Evolutionary conservation across 176 grass and related monocot species (phyloP), one percentile per base, ranked within the genome.

Genomic region (Urochloa ruziziensis): DNA sequence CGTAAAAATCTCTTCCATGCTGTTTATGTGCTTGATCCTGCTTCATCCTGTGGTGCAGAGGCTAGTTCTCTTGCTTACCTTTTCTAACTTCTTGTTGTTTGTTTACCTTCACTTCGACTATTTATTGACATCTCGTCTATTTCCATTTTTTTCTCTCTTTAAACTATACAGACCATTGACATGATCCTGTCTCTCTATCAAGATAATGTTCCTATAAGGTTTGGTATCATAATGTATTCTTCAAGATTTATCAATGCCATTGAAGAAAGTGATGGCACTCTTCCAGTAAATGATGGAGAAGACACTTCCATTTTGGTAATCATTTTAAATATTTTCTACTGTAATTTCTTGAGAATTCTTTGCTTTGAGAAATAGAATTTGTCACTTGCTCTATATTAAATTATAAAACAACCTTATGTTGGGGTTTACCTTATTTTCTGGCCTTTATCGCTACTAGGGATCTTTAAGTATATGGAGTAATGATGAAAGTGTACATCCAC

Each of bases 1-100:
- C 89, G 93, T 42, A 98, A 98, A 94, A 98, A 98, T 88, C 59
- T 98, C 17, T 98, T 98, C 84, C 89, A 95, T 70, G 89, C 93
- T 82, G 89, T 98, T 78, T 98, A 98, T 95, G 91, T 98, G 62
- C 68, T 98, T 25, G 91, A 98, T 91, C 96, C 96, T 88, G 84
- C 93, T 72, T 93, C 93, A 68, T 67, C 73, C 30, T 95, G 92
- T 70, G 96, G 93, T 15, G 82, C 87, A 82, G 85, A 98, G 91
- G 96, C 69, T 94, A 94, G 87, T 82, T 37, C 62, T n/a, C 53
- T 81, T 62, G 17, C 40, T 78, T 76, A 64, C n/a, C 37, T 73
- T 73, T 82, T 46, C 37, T 33, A 76, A 40, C 35, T 56, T 79
- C 43, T 75, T 89, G 36, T 46, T 48, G 18, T 56, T 77, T 66